Base-by-base conservation (phyloP, 2,329 filamentous ascomycete genomes). In the Trichocomaceae sp. region DNA sequence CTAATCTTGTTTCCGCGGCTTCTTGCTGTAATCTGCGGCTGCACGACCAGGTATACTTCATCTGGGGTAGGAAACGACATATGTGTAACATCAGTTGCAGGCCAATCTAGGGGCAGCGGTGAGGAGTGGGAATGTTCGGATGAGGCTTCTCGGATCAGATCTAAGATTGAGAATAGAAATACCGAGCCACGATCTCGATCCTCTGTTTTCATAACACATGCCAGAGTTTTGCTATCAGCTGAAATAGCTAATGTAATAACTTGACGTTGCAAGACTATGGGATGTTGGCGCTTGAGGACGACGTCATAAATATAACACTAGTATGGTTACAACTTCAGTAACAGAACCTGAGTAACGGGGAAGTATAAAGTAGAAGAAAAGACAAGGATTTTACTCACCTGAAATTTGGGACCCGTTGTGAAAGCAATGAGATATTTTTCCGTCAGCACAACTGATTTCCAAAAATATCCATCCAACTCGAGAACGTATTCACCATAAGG, bases 191-290 rank as follows among this genome's bases (percentile, higher is more conserved):
- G 39, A 15, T 51, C 50, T 23, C 26, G 37, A 20, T 59, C 59
- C 10, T 61, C 57, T 46, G 56, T 53, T 7, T 60, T 52, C 47
- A 66, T 35, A 35, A 65, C 50, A 46, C 59, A 66, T n/a, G 58
- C 60, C 3, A 67, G 49, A 13, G 39, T 48, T 29, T 52, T 56
- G 23, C 45, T 56, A 17, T 56, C 50, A 5, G 50, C 49, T 0
- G 54, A 56, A 15, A 56, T 56, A 17, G 54, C 54, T 12, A 56
- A 45, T 48, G 39, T 47, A 35, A 45, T 49, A 7, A 56, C 52
- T 29, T 52, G 45, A 12, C 44, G 19, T 5, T 15, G 44, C 3
- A 56, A 46, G 17, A 26, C 45, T 15, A 49, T 52, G 10, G 41
- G 50, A 8, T 56, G 52, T 15, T 42, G 41, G 8, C 26, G 29